A percentile compares a stretch with the other conserved stretches of the same genome.
phyloP scores from a whole-genome alignment of 169 alveolate species.

The Neospora caninum region DNA sequence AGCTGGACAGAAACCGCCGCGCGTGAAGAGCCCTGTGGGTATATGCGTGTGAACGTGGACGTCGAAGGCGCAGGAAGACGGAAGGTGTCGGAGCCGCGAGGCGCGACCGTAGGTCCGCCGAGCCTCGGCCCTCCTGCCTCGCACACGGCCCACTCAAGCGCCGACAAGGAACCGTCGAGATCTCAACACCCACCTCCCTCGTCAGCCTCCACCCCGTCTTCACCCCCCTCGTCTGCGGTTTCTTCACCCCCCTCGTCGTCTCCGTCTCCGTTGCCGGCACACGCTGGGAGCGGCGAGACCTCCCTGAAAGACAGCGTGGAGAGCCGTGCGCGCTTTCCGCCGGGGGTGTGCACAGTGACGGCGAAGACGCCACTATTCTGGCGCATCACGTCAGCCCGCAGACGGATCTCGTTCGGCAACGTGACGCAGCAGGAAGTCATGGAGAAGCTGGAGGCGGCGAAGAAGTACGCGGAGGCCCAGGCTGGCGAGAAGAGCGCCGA shows the following conservation, averaged over 20 bases:
- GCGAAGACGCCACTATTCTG: conserved; percentile 60
- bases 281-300: too few relatives aligned
- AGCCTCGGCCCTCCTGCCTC: background rate
- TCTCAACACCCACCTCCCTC: background rate
- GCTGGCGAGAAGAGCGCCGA: background rate
- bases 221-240: background rate
- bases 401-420: conserved; percentile 53
- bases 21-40: too few relatives aligned
- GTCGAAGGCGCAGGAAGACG: background rate
- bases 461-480: conserved; percentile 14
- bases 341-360: conserved; percentile 47
- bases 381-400: conserved; percentile 61
- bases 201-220: background rate
- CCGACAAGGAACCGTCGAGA: too few relatives aligned
- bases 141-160: background rate
- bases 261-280: too few relatives aligned
- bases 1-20: too few relatives aligned
- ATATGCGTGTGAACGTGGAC: too few relatives aligned
- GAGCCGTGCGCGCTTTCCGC: conserved; percentile 39
- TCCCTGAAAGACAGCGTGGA: background rate
- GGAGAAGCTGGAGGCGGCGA: conserved; percentile 52
- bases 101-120: background rate
- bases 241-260: too few relatives aligned
- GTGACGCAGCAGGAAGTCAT: conserved; percentile 64
- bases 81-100: background rate